phyloP scores from a whole-genome alignment of 2,329 filamentous ascomycete species.

The Talaromyces sp. region DNA sequence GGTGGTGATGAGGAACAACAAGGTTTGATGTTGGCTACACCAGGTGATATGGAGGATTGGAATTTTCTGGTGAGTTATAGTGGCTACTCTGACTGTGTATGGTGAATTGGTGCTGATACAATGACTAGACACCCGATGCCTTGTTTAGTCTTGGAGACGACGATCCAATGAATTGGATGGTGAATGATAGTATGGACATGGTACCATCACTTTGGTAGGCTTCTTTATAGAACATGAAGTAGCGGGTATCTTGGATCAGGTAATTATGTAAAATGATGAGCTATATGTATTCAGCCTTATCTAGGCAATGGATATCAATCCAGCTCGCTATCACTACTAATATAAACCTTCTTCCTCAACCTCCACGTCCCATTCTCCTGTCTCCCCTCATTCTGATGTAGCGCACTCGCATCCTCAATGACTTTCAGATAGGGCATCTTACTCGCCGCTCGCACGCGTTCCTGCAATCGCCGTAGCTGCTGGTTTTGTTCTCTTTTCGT shows the following conservation, averaged over 20 bases:
- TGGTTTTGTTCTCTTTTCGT: constrained; percentile 17
- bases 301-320: constrained; percentile 1
- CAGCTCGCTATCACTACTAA: constrained; percentile 36
- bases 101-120: neutral
- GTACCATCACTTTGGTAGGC: constrained; percentile 9
- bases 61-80: constrained; percentile 3
- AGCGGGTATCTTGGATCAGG: neutral
- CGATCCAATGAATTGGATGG: constrained; percentile 19
- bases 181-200: constrained; percentile 4
- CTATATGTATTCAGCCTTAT: neutral
- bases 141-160: constrained; percentile 23
- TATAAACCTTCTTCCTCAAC: constrained; percentile 38
- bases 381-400: constrained; percentile 23
- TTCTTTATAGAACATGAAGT: neutral
- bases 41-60: constrained; percentile 6
- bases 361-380: constrained; percentile 38
- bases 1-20: neutral
- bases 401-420: constrained; percentile 32
- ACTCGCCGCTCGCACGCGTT: constrained; percentile 35
- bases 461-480: constrained; percentile 29
- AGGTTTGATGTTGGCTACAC: neutral
- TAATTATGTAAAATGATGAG: neutral
- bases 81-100: neutral
- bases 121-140: constrained; percentile 21
- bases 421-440: constrained; percentile 43